Evolutionary conservation across 139 green algal genomes (phyloP).

Genomic region (Diplosphaera chodatii): DNA sequence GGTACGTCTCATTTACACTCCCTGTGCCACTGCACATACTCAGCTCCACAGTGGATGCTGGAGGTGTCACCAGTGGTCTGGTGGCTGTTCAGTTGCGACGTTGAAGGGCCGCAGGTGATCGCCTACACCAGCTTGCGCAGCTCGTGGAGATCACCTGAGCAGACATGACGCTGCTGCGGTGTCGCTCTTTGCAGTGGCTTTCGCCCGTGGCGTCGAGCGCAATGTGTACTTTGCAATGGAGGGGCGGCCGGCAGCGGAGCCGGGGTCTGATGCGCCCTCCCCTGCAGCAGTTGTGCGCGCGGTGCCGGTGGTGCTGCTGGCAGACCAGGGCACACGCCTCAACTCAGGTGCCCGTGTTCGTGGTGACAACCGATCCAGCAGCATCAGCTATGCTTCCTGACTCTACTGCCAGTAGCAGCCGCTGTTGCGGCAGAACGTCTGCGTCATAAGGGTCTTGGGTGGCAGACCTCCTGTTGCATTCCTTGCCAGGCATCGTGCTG

Average conservation of each 20-base stretch:
- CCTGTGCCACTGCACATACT: too few relatives aligned
- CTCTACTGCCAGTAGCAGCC: too few relatives aligned
- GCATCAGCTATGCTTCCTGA: too few relatives aligned
- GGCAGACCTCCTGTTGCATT: background rate
- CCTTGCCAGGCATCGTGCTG: slow-evolving; percentile 47
- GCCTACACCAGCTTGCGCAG: too few relatives aligned
- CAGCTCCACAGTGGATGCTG: too few relatives aligned
- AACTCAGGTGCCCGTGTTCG: background rate
- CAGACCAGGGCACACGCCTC: background rate
- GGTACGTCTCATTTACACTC: background rate
- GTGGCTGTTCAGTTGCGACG: too few relatives aligned
- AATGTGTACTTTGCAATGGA: slow-evolving; percentile 58
- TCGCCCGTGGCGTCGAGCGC: slow-evolving; percentile 60
- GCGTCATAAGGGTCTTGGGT: too few relatives aligned
- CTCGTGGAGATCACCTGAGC: background rate
- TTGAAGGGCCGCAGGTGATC: too few relatives aligned
- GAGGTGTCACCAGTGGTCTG: too few relatives aligned
- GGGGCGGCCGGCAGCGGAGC: slow-evolving; percentile 13
- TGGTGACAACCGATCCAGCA: too few relatives aligned
- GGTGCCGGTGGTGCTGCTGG: background rate
- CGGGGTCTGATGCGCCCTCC: background rate
- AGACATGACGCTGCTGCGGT: too few relatives aligned
- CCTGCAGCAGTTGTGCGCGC: background rate
- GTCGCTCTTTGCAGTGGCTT: slow-evolving; percentile 49
- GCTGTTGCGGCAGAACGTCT: too few relatives aligned